Evolutionary conservation across 2,329 filamentous ascomycete genomes (phyloP).

Genomic region (Chrysoporthe deuterocubensis): DNA sequence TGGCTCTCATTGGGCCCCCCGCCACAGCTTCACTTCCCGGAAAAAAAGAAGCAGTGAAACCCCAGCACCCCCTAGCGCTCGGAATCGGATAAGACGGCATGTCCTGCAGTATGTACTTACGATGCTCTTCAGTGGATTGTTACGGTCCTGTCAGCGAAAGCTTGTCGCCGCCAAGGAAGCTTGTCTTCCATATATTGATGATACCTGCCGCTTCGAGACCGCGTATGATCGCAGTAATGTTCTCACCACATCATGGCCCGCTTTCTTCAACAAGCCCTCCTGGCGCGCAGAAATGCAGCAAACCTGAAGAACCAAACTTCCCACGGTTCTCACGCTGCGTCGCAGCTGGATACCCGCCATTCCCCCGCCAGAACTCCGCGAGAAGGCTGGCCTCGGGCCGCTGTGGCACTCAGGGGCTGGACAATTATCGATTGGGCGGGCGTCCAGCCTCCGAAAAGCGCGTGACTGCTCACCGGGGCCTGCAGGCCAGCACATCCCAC

Average conservation of each 20-base stretch:
- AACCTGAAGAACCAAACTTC: neutral
- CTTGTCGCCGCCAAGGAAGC: slow-evolving; percentile 11
- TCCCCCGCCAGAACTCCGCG: neutral
- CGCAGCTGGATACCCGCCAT: too few species aligned
- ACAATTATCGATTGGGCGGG: neutral
- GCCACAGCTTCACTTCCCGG: neutral
- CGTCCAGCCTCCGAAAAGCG: neutral
- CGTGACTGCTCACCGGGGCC: neutral
- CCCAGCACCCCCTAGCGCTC: neutral
- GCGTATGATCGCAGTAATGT: too few species aligned
- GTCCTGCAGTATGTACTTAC: neutral
- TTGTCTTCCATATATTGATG: neutral
- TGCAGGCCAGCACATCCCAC: neutral
- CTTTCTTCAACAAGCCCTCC: neutral
- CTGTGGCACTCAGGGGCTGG: slow-evolving; percentile 1
- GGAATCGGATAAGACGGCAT: neutral
- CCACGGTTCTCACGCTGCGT: too few species aligned
- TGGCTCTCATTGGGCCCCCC: neutral
- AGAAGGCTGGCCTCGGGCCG: neutral
- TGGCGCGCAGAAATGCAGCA: neutral
- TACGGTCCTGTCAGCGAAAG: neutral
- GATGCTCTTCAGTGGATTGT: neutral
- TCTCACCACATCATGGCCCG: too few species aligned
- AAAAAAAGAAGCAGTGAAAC: neutral
- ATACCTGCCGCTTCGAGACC: neutral